These are phyloP conservation scores for Prunus armeniaca DNA, from an alignment of 306 rosid species.

Conservation along the genomic window DNA sequence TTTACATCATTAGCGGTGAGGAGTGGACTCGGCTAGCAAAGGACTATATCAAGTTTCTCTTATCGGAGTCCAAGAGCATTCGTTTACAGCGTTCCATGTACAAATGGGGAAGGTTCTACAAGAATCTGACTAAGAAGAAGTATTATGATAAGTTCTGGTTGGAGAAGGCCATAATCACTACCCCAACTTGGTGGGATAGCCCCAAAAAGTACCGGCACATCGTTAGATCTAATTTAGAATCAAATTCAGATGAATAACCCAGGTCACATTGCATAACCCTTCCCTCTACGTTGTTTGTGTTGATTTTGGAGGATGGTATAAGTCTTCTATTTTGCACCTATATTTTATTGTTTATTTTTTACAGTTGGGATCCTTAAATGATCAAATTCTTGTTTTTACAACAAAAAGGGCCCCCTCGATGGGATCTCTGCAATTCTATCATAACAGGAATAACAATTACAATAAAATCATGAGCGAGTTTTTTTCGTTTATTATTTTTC, in stretches of 20 bases:
- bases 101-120: constrained; percentile 43
- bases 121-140: constrained; percentile 31
- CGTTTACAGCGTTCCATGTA: constrained; percentile 55
- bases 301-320: neutral
- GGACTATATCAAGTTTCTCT: constrained; percentile 62
- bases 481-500: too few relatives aligned
- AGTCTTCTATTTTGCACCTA: neutral
- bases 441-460: too few relatives aligned
- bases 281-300: neutral
- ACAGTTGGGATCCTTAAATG: too few relatives aligned
- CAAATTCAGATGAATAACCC: constrained; percentile 14
- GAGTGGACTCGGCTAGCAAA: constrained; percentile 55
- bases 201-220: constrained; percentile 31
- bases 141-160: constrained; percentile 20
- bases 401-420: too few relatives aligned
- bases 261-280: neutral
- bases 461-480: too few relatives aligned
- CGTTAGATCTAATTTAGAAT: constrained; percentile 22
- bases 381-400: too few relatives aligned
- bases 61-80: constrained; percentile 49
- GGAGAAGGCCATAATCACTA: constrained; percentile 46
- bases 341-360: too few relatives aligned
- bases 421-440: too few relatives aligned
- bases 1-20: constrained; percentile 59
- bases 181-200: constrained; percentile 34